A percentile compares a stretch with the other conserved stretches of the same genome.
Conservation (phyloP, 106 monocot genomes). For the Apostasia ramifera region DNA sequence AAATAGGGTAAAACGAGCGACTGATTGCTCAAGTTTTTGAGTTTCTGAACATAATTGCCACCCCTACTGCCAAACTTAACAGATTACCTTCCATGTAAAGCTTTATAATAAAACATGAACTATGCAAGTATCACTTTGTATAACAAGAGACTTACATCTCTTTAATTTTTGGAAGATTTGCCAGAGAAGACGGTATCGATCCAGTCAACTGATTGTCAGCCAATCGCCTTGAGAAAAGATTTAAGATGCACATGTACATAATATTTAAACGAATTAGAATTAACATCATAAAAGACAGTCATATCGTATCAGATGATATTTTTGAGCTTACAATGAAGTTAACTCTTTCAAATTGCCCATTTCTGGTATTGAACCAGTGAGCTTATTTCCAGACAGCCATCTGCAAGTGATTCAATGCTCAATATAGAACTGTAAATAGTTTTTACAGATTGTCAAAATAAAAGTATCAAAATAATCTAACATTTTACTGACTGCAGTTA, state of each 20-base stretch:
- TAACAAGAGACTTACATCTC: conserved; percentile 35
- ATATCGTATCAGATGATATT: no score
- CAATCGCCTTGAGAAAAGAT: conserved; percentile 34
- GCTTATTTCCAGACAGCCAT: conserved; percentile 51
- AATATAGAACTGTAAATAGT: not conserved
- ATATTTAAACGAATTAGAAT: no score
- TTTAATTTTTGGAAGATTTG: conserved; percentile 26
- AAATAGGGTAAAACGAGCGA: no score
- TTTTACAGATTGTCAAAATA: not conserved
- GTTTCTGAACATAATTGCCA: no score
- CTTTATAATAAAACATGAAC: no score
- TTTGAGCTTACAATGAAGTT: conserved; percentile 44
- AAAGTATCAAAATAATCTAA: conserved; percentile 9
- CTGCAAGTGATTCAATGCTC: conserved; percentile 17
- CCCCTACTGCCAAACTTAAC: no score
- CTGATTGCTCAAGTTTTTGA: no score
- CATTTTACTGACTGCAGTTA: conserved; percentile 45
- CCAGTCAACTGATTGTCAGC: conserved; percentile 46
- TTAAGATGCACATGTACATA: not conserved
- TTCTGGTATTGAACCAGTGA: conserved; percentile 64
- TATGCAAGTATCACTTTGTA: no score
- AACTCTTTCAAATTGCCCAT: conserved; percentile 40
- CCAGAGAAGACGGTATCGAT: conserved; percentile 34
- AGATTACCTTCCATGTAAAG: no score
- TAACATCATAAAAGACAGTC: no score